phyloP scores from a whole-genome alignment of 306 rosid species.

The Rubus parviflorus region DNA sequence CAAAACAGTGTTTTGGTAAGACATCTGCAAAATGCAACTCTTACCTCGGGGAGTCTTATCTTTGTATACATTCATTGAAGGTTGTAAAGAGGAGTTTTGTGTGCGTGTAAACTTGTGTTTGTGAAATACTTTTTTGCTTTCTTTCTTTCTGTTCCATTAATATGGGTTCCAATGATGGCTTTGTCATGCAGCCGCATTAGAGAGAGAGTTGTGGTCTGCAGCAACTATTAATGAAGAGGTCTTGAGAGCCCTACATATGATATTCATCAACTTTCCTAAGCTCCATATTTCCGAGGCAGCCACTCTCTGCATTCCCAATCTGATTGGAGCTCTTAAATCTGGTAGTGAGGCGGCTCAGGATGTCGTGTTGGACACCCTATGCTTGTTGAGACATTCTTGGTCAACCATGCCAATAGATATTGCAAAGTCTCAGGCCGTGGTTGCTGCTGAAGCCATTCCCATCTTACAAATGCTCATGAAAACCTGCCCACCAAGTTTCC shows the following conservation, averaged over 20 bases:
- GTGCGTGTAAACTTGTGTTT: background rate
- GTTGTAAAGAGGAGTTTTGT: constrained; percentile 1
- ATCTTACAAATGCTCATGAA: constrained; percentile 97
- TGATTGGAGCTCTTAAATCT: constrained; percentile 86
- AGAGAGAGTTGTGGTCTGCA: constrained; percentile 88
- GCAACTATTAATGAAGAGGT: constrained; percentile 93
- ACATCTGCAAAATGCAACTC: background rate
- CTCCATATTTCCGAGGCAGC: constrained; percentile 94
- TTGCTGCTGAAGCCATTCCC: constrained; percentile 97
- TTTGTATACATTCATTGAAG: background rate
- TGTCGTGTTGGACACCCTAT: constrained; percentile 76
- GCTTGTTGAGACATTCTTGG: constrained; percentile 90
- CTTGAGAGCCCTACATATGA: constrained; percentile 83
- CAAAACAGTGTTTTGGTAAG: background rate
- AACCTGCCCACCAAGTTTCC: constrained; percentile 97
- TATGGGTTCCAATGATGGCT: constrained; percentile 22
- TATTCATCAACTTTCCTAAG: constrained; percentile 87
- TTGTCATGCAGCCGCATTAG: constrained; percentile 82
- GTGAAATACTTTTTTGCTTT: background rate
- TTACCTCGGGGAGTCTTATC: background rate
- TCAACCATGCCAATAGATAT: constrained; percentile 87
- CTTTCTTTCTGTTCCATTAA: background rate
- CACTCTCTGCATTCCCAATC: constrained; percentile 92
- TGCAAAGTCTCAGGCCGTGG: constrained; percentile 78
- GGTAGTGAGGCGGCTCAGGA: constrained; percentile 91